Percentiles rank a stretch among this genome's conserved stretches.
Conservation (phyloP, 2,329 filamentous ascomycete genomes). For the Phialemoniopsis sp. region DNA sequence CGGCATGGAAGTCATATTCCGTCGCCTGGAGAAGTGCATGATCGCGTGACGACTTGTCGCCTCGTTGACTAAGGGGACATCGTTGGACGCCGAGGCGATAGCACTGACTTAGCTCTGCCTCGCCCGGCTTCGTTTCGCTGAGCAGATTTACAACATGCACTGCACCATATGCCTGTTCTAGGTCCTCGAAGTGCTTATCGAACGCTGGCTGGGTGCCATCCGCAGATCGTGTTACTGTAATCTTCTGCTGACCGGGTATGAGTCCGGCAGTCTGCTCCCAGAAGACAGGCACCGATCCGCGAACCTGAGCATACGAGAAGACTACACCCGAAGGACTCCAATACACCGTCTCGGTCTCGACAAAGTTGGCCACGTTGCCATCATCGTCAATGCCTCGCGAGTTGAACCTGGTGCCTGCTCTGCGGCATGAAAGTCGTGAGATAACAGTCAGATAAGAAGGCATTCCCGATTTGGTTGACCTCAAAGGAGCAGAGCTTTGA, state of each 20-base stretch:
- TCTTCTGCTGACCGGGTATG: constrained; percentile 90
- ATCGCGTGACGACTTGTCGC: constrained; percentile 53
- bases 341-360: constrained; percentile 94
- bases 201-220: constrained; percentile 94
- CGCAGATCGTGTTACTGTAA: constrained; percentile 79
- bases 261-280: constrained; percentile 93
- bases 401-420: constrained; percentile 94
- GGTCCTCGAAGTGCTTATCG: constrained; percentile 87
- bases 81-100: constrained; percentile 75
- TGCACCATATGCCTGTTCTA: constrained; percentile 82
- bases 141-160: constrained; percentile 91
- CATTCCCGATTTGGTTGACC: constrained; percentile 61
- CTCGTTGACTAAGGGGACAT: constrained; percentile 64
- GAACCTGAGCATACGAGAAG: constrained; percentile 90
- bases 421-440: constrained; percentile 82
- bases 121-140: constrained; percentile 83
- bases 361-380: constrained; percentile 95
- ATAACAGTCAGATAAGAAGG: constrained; percentile 86
- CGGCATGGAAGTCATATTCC: constrained; percentile 94
- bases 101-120: constrained; percentile 75
- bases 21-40: constrained; percentile 76
- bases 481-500: constrained; percentile 67
- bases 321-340: constrained; percentile 74
- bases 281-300: constrained; percentile 92
- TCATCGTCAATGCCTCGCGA: constrained; percentile 97